A percentile compares a stretch with the other conserved stretches of the same genome.
phyloP scores from a whole-genome alignment of 1,139 yeast species.

The Nakaseomyces uthaithaninus region DNA sequence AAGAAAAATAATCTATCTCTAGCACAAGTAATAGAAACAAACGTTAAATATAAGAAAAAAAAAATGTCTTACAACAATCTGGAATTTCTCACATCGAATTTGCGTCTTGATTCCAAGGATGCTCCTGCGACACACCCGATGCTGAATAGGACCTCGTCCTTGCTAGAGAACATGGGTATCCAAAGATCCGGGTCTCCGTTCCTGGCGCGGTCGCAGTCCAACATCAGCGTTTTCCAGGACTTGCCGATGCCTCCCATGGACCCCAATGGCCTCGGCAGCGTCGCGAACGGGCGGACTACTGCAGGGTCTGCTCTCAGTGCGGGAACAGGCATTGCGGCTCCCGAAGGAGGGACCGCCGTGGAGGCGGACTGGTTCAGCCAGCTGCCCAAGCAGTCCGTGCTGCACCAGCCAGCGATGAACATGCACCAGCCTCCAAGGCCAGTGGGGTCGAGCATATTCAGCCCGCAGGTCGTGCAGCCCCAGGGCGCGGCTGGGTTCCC shows the following conservation, averaged over 20 bases:
- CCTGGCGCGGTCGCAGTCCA: constrained; percentile 5
- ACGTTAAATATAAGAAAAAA: neutral
- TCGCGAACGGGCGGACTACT: no score
- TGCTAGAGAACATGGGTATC: constrained; percentile 8
- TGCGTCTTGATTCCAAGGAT: no score
- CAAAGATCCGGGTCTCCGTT: constrained; percentile 8
- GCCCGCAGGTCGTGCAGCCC: constrained; percentile 1
- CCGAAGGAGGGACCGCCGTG: no score
- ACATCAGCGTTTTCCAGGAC: constrained; percentile 8
- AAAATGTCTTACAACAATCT: constrained; percentile 3
- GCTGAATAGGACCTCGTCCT: constrained; percentile 7
- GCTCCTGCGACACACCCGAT: neutral
- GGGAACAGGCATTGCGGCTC: no score
- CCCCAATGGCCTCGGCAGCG: no score
- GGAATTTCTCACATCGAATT: constrained; percentile 2
- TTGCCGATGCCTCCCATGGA: no score
- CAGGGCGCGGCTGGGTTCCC: constrained; percentile 4
- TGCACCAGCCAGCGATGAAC: neutral
- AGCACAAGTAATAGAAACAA: no score
- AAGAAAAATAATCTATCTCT: no score
- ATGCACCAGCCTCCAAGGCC: neutral
- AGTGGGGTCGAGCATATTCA: constrained; percentile 2
- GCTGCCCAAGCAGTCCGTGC: constrained; percentile 1
- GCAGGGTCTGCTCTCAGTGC: no score
- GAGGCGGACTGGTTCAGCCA: constrained; percentile 4